Evolutionary conservation across 1,284 basidiomycete species (phyloP), one percentile per base, ranked within the genome.

Genomic region (Phenoliferia sp.): DNA sequence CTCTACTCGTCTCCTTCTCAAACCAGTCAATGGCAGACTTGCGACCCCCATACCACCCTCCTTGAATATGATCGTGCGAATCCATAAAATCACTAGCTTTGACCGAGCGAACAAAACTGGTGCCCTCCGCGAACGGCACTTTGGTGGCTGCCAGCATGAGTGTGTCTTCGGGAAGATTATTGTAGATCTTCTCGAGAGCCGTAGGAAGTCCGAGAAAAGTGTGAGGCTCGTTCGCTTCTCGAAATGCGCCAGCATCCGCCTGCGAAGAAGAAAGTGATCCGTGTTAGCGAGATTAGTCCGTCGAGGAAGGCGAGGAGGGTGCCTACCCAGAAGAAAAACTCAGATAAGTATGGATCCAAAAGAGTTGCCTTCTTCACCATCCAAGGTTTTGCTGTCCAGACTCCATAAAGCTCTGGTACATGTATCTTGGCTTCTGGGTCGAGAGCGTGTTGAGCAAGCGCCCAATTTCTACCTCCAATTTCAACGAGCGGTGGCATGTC

Each of bases 361-460:
- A 69, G 59, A 32, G 66, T 66, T 19, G 66, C 70, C 29, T 75
- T 52, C 36, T 68, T 39, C 3, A 74, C 69, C 29, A 75, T 72
- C 74, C 74, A 75, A 19, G 74, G 72, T 59, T 75, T 75, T 2
- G 74, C 72, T 1, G 72, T 75, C 74, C 74, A 75, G 3, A 72
- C 64, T 9, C 69, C 70, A 52, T 75, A 75, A 16, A 75, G 69
- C 33, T 71, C 72, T 12, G 70, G 67, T n/a, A 74, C 72, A 59
- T 75, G 74, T 6, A 66, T 64, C n/a, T 60, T 54, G 50, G 65
- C 54, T 56, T 75, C 74, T 7, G 74, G 74, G 58, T 75, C 74
- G 10, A 71, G 60, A 52, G 65, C 60, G 62, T 72, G 67, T 68
- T 72, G 71, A 7, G 60, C 60, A 10, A 66, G 34, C 0, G 70